These are phyloP conservation scores for Globisporangium okanoganense DNA, from an alignment of 352 stramenopile genomes.

Conservation along the genomic window DNA sequence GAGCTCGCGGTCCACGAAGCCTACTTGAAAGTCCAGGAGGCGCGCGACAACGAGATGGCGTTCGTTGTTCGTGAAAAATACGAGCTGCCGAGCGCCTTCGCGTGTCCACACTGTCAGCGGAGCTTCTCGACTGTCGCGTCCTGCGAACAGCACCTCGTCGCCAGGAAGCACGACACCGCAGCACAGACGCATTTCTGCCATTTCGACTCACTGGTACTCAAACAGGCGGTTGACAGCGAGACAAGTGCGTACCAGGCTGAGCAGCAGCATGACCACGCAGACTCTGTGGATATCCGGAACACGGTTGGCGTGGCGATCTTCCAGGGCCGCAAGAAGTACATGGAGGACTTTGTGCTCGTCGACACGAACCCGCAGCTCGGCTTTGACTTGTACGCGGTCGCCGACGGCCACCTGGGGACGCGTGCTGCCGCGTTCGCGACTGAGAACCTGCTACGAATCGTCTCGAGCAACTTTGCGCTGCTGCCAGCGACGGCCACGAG, in stretches of 20 bases:
- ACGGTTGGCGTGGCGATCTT: constrained; percentile 42
- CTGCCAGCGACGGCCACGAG: constrained; percentile 12
- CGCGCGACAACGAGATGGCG: constrained; percentile 42
- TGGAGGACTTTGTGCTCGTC: constrained; percentile 86
- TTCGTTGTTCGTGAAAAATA: constrained; percentile 55
- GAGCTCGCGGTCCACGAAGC: constrained; percentile 59
- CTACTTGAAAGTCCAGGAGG: constrained; percentile 54
- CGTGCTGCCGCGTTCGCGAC: constrained; percentile 82
- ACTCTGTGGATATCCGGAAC: not conserved
- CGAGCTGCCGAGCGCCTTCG: constrained; percentile 43
- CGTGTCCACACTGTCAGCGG: constrained; percentile 58
- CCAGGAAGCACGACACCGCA: constrained; percentile 33
- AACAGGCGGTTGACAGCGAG: constrained; percentile 19
- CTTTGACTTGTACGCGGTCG: constrained; percentile 92
- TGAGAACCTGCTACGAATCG: constrained; percentile 29
- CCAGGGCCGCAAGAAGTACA: constrained; percentile 90
- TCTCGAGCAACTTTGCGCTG: constrained; percentile 31
- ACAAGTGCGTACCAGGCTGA: constrained; percentile 15
- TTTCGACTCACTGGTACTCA: constrained; percentile 33
- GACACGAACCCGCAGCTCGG: constrained; percentile 28
- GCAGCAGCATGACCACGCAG: not conserved
- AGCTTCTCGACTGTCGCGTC: constrained; percentile 58
- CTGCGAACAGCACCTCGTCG: constrained; percentile 53
- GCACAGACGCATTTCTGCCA: constrained; percentile 46
- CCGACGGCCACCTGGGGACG: constrained; percentile 93